Evolutionary conservation across 2,329 filamentous ascomycete species (phyloP), one percentile per base, ranked within the genome.

Genomic region (Alternaria brassicicola): DNA sequence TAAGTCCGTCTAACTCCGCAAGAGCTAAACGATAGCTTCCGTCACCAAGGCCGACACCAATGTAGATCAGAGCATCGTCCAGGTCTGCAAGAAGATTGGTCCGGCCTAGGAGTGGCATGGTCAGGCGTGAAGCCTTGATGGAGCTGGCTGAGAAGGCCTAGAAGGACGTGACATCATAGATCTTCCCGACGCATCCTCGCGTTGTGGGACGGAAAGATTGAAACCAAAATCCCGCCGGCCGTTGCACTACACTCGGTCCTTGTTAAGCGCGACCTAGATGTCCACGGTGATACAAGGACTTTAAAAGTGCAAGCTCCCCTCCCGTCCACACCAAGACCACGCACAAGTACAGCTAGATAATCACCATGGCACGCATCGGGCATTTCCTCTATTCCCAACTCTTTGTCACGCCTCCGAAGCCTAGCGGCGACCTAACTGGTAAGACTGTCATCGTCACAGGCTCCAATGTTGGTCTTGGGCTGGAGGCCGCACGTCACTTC

Each of bases 361-460:
- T 0, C 25, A 57, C 15, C 21, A 63, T 62, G 61, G 23, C 59
- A 2, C 30, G 31, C 13, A 19, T 49, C 13, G 12, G 21, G 23
- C 45, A 45, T 6, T 79, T 81, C 63, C 57, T 82, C 52, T 74
- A 78, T 61, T 71, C 68, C 25, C 80, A 82, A 61, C 70, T 79
- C 59, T 72, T 79, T 54, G 59, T 78, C 43, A 76, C 68, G 2
- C 78, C 77, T 2, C 56, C 71, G 25, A 55, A 65, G 6, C 69
- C 79, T 45, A 64, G 64, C 13, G 52, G 48, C 23, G 64, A 65
- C 12, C 74, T 70, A 15, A 49, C 50, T 2, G 78, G 74, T 26
- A 75, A 80, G 54, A 80, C 79, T 0, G 69, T 80, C 57, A 76
- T 84, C 39, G 76, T 84, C 1, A 84, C 82, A 0, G 82, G 82